A percentile compares a stretch with the other conserved stretches of the same genome.
Conservation (phyloP, 164 flowering plant genomes). For the Sextonia rubra region DNA sequence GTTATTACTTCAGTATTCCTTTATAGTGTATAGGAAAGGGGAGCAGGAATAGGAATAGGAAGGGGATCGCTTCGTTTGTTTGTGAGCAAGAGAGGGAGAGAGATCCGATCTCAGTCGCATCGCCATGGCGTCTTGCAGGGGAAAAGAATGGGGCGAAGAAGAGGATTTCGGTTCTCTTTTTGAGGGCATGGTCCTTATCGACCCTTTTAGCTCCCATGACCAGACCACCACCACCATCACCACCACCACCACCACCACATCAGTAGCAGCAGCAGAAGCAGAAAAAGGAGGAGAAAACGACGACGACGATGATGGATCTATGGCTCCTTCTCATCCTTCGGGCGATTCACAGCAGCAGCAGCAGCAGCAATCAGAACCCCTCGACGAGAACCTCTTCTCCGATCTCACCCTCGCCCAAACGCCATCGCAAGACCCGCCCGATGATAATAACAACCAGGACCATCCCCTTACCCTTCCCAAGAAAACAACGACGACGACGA, state of each 20-base stretch:
- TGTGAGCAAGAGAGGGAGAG: neutral
- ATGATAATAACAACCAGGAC: constrained; percentile 3
- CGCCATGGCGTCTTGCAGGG: neutral
- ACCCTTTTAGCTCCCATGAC: constrained; percentile 18
- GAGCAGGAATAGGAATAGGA: too few species aligned
- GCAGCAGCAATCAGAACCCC: constrained; percentile 22
- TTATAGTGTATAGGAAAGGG: too few species aligned
- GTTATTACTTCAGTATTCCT: too few species aligned
- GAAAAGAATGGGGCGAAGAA: constrained; percentile 5
- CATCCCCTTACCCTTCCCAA: constrained; percentile 2
- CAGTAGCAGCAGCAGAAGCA: neutral
- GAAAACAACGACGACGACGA: neutral
- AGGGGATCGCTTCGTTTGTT: neutral
- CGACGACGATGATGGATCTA: too few species aligned
- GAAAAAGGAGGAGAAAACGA: neutral
- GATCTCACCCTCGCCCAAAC: constrained; percentile 53
- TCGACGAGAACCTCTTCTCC: constrained; percentile 77
- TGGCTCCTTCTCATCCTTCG: neutral
- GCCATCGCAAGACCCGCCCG: constrained; percentile 7
- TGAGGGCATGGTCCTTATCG: constrained; percentile 70
- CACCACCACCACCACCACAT: neutral
- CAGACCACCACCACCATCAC: neutral
- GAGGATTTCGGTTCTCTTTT: constrained; percentile 65
- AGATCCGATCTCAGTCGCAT: neutral
- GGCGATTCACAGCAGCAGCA: neutral